Base-by-base conservation (phyloP, 1,284 basidiomycete genomes). In the Cryptococcus deneoformans region DNA sequence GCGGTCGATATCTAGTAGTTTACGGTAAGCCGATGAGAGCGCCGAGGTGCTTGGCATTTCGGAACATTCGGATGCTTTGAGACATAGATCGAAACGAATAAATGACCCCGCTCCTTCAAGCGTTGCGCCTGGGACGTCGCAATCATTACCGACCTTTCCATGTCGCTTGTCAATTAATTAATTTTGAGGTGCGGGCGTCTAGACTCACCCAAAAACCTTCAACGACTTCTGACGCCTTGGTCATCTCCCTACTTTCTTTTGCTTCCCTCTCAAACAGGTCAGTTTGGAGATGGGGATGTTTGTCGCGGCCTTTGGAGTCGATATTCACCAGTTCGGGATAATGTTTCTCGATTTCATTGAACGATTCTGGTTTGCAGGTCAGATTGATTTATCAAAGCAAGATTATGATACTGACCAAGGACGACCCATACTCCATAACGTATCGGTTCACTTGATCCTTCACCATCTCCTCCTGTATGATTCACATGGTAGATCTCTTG, bases 381-480 rank as follows among this genome's bases (percentile, higher is more conserved):
- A 43, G 24, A 24, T 29, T 29, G 6, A 8, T 16, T 20, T 11
- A 34, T 8, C n/a, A 40, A 34, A 11, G 42, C 43, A 39, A 9
- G 53, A 20, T n/a, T 11, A 14, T 8, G 11, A 5, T 6, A 77
- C 80, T 66, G 56, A 80, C 88, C 87, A 49, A 87, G 84, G 14
- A 96, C 82, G 12, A 95, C 83, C 74, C 88, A 95, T 54, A 95
- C 92, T 64, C 92, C 90, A 79, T 96, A 97, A 54, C 82, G 73
- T 45, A 90, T 74, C 5, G 87, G 82, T 10, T 70, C 62, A 46
- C 66, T 67, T 8, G 73, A 55, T 2, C 70, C 72, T 57, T 77
- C 72, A 1, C 69, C 73, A 12, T 62, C 53, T 9, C 55, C 49
- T 44, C 68, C 35, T 20, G 45, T 39, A 14, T 45, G 48, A 20